phyloP scores from a whole-genome alignment of 306 rosid species.

The Coriaria nepalensis region DNA sequence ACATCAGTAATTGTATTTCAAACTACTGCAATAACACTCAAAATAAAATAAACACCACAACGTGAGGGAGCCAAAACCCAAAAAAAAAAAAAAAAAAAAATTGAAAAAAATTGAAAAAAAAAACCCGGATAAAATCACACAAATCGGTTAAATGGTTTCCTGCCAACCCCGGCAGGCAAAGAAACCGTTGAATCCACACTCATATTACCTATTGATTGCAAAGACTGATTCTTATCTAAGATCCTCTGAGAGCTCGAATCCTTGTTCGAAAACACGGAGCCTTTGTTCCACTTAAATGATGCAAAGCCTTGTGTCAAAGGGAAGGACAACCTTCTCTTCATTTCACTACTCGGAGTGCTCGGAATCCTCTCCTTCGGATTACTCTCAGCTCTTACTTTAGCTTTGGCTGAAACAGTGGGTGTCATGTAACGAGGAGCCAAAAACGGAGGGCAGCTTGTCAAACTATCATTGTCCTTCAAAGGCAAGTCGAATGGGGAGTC shows the following conservation, averaged over 20 bases:
- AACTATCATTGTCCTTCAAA: constrained; percentile 69
- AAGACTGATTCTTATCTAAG: constrained; percentile 43
- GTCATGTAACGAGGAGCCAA: constrained; percentile 83
- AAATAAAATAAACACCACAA: constrained; percentile 27
- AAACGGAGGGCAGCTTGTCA: constrained; percentile 89
- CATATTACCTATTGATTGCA: constrained; percentile 48
- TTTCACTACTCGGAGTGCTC: constrained; percentile 61
- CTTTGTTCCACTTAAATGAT: constrained; percentile 74
- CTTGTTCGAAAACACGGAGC: constrained; percentile 43
- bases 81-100: constrained; percentile 13
- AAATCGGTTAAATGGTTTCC: constrained; percentile 95
- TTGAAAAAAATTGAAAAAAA: constrained; percentile 26
- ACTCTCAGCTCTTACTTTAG: constrained; percentile 55
- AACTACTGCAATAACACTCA: constrained; percentile 47
- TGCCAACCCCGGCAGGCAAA: constrained; percentile 67
- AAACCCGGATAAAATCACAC: constrained; percentile 47
- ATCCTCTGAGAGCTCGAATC: constrained; percentile 35
- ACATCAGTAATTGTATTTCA: constrained; percentile 39
- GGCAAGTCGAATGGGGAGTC: constrained; percentile 50
- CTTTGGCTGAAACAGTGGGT: constrained; percentile 69
- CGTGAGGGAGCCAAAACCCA: not conserved
- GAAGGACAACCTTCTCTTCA: constrained; percentile 65
- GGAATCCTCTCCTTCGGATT: constrained; percentile 65
- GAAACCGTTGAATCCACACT: constrained; percentile 85
- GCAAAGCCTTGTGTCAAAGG: constrained; percentile 70